Evolutionary conservation across 192 early-diverging fungal genomes (phyloP), one percentile per base, ranked within the genome.

Genomic region (Coemansia sp.): DNA sequence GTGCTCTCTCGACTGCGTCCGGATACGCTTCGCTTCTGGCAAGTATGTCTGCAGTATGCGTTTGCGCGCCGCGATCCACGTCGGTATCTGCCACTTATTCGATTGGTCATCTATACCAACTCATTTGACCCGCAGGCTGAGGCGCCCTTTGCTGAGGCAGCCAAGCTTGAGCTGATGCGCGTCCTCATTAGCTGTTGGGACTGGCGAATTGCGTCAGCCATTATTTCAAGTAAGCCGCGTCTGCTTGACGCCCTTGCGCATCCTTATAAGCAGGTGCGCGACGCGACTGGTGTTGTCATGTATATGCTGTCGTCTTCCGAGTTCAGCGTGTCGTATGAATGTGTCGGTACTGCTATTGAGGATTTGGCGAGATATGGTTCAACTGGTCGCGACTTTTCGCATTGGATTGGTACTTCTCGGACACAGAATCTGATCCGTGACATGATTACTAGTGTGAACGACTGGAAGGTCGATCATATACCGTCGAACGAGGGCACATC

Each of bases 191-290:
- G 79, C 18, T 66, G 68, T 1, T 84, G 89, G 56, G 83, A 84
- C 24, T 96, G 93, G 92, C 80, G 89, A 8, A 47, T 95, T 6
- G 69, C 62, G n/a, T 69, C 76, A 39, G 33, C 76, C 4, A 62
- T 78, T 3, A 22, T 62, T 2, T 57, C 63, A 13, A 69, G 69
- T 48, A 59, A 48, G 23, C 69, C 66, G 21, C 65, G 70, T 7
- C 59, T 78, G 25, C 19, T 63, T 40, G 62, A 77, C 12, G 78
- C 82, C 30, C 62, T 93, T 54, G 71, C 75, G 13, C 87, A 92
- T 68, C 93, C 93, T 11, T 98, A 96, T 76, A 86, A 95, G 58
- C 92, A 94, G 68, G 91, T 96, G 21, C 83, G 95, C 4, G 89
- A 93, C 53, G 71, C 82, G 14, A 61, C 94, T 5, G 94, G 91